phyloP scores from a whole-genome alignment of 371 early-diverging fungal genomes.

The Mucor racemosus region DNA sequence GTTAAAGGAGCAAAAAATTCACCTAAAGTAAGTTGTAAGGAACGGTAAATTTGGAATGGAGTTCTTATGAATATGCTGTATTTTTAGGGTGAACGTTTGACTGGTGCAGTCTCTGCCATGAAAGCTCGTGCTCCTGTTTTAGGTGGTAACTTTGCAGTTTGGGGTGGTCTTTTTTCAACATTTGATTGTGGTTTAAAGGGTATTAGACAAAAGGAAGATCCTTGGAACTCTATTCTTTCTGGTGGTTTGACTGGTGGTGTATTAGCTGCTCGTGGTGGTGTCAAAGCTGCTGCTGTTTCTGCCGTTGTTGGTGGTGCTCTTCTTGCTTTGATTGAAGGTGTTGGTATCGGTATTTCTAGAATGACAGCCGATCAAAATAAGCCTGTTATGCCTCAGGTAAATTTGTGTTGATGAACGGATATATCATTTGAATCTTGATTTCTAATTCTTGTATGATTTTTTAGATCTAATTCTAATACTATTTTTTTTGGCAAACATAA shows the following conservation, averaged over 20 bases:
- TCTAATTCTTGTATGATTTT: neutral
- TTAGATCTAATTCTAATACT: conserved; percentile 13
- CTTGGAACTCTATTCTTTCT: conserved; percentile 91
- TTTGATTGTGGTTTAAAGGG: conserved; percentile 94
- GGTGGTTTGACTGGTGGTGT: conserved; percentile 96
- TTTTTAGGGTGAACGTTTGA: conserved; percentile 87
- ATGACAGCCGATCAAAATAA: conserved; percentile 61
- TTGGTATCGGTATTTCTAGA: conserved; percentile 78
- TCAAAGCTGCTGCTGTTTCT: conserved; percentile 80
- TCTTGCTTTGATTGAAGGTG: conserved; percentile 94
- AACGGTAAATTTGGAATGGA: too few species aligned
- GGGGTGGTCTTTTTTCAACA: conserved; percentile 97
- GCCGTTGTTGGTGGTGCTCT: conserved; percentile 93
- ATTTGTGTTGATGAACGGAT: neutral
- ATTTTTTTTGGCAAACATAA: neutral
- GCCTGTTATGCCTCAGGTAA: conserved; percentile 67
- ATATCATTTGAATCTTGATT: too few species aligned
- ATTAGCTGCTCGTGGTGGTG: conserved; percentile 91
- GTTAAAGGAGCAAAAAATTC: conserved; percentile 97
- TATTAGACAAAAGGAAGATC: conserved; percentile 95
- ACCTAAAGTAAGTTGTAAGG: conserved; percentile 70
- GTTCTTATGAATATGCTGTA: neutral
- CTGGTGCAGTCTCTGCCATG: conserved; percentile 86
- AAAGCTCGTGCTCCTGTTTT: conserved; percentile 94
- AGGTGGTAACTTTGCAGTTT: conserved; percentile 98